These are phyloP conservation scores for Microdochium paspali DNA, from an alignment of 2,329 filamentous ascomycete genomes.

Conservation along the genomic window DNA sequence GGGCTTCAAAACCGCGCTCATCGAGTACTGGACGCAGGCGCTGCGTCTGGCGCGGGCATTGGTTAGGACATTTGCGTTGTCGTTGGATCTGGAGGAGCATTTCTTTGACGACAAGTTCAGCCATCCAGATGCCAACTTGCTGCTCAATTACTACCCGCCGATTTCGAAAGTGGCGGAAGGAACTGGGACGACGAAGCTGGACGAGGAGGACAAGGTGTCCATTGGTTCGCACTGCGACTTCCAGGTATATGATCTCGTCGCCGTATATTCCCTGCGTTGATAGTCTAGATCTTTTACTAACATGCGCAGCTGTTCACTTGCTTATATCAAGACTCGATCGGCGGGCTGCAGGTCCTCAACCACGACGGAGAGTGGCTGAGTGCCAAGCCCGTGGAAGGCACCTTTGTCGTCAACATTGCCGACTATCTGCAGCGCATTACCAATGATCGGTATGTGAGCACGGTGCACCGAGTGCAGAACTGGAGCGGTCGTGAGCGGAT, in stretches of 20 bases:
- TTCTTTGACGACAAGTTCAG: slow-evolving; percentile 26
- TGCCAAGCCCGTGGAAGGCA: slow-evolving; percentile 28
- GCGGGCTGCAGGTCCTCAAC: slow-evolving; percentile 34
- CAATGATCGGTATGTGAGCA: slow-evolving; percentile 30
- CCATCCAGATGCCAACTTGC: slow-evolving; percentile 21
- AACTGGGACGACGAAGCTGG: slow-evolving; percentile 9
- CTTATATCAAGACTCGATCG: slow-evolving; percentile 30
- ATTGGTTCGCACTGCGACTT: slow-evolving; percentile 39
- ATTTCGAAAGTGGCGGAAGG: slow-evolving; percentile 4
- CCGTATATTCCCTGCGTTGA: background rate
- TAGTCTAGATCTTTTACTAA: background rate
- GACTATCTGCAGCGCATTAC: slow-evolving; percentile 30
- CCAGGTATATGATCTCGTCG: slow-evolving; percentile 4
- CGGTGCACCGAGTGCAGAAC: slow-evolving; percentile 28
- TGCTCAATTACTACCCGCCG: slow-evolving; percentile 31
- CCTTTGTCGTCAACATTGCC: slow-evolving; percentile 36
- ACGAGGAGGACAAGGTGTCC: slow-evolving; percentile 14
- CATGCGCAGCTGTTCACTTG: slow-evolving; percentile 32
- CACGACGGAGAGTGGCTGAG: slow-evolving; percentile 33
- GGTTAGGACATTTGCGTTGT: slow-evolving; percentile 28
- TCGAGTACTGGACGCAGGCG: slow-evolving; percentile 23
- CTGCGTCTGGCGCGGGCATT: slow-evolving; percentile 25
- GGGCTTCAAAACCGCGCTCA: slow-evolving; percentile 23
- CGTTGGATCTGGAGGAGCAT: slow-evolving; percentile 26
- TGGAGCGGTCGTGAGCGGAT: slow-evolving; percentile 24